phyloP scores from a whole-genome alignment of 2,329 filamentous ascomycete genomes.

The Didymella lethalis region DNA sequence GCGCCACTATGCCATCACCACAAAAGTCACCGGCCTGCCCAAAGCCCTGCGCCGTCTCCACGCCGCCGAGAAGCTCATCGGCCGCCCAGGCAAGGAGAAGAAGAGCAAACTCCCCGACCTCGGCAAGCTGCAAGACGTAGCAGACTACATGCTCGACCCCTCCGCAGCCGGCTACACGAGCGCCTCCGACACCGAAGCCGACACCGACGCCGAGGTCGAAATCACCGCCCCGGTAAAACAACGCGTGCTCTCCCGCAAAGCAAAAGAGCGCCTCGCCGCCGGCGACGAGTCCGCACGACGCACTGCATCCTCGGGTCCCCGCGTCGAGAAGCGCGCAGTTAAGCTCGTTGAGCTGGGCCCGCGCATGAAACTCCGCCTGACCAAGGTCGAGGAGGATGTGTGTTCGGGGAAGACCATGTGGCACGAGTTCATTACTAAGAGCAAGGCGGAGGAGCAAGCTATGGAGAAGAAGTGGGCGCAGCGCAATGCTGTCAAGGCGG shows the following conservation, averaged over 20 bases:
- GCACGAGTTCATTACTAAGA: slow-evolving; percentile 94
- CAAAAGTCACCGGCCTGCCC: slow-evolving; percentile 82
- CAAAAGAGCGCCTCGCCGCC: slow-evolving; percentile 54
- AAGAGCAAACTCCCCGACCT: slow-evolving; percentile 81
- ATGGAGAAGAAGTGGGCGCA: slow-evolving; percentile 85
- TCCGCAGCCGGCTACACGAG: slow-evolving; percentile 84
- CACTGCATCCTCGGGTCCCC: slow-evolving; percentile 49
- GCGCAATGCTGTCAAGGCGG: slow-evolving; percentile 80
- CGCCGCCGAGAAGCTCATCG: slow-evolving; percentile 80
- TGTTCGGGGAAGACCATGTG: slow-evolving; percentile 93
- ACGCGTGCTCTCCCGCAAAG: slow-evolving; percentile 66
- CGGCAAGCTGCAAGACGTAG: slow-evolving; percentile 88
- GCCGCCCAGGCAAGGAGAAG: slow-evolving; percentile 62
- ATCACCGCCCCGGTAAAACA: slow-evolving; percentile 69
- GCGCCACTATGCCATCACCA: slow-evolving; percentile 94
- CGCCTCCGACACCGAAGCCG: slow-evolving; percentile 89
- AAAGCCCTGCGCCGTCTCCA: slow-evolving; percentile 84
- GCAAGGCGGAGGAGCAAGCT: slow-evolving; percentile 75
- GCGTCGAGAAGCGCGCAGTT: slow-evolving; percentile 83
- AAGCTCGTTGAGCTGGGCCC: slow-evolving; percentile 93
- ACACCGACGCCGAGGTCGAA: slow-evolving; percentile 96
- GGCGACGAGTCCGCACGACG: slow-evolving; percentile 49
- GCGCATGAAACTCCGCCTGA: slow-evolving; percentile 84
- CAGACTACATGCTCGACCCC: slow-evolving; percentile 89
- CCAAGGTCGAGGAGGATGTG: slow-evolving; percentile 94